Evolutionary conservation across 306 rosid genomes (phyloP).

Genomic region (Cicer judaicum): DNA sequence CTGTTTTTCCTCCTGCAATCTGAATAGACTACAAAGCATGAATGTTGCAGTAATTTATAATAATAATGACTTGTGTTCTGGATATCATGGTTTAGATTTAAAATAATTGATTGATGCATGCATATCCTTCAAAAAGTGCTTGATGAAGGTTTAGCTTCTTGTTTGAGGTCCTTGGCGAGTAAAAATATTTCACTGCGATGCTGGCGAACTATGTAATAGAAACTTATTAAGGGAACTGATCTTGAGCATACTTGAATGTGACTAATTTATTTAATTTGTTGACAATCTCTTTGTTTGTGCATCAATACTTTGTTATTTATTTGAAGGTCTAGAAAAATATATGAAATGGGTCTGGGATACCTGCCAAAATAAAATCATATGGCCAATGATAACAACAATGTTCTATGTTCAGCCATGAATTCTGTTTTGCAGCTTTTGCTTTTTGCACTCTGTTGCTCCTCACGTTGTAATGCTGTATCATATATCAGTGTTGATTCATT

Average conservation of each 20-base stretch:
- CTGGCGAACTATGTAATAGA: background rate
- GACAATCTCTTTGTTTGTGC: slow-evolving; percentile 15
- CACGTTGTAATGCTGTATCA: background rate
- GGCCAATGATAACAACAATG: slow-evolving; percentile 11
- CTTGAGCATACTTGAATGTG: background rate
- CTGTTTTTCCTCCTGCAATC: background rate
- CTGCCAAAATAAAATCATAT: background rate
- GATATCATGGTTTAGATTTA: slow-evolving; percentile 24
- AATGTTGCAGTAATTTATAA: background rate
- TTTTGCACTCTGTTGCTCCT: background rate
- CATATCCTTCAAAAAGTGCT: slow-evolving; percentile 10
- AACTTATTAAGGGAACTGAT: slow-evolving; percentile 1
- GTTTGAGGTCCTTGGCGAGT: slow-evolving; percentile 19
- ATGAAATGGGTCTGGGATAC: slow-evolving; percentile 17
- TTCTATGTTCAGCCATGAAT: slow-evolving; percentile 7
- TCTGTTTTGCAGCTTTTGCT: slow-evolving; percentile 1
- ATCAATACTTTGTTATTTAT: background rate
- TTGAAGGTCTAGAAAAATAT: slow-evolving; percentile 14
- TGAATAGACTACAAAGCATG: background rate
- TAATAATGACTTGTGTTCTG: background rate
- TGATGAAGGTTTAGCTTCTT: slow-evolving; percentile 23
- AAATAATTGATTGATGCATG: slow-evolving; percentile 23
- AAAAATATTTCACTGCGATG: background rate
- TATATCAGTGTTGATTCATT: slow-evolving; percentile 29
- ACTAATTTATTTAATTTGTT: slow-evolving; percentile 9